Percentiles rank a stretch among this genome's conserved stretches.
Evolutionary conservation across 345 rosid species (phyloP).

Genomic region (Hibiscus syriacus): DNA sequence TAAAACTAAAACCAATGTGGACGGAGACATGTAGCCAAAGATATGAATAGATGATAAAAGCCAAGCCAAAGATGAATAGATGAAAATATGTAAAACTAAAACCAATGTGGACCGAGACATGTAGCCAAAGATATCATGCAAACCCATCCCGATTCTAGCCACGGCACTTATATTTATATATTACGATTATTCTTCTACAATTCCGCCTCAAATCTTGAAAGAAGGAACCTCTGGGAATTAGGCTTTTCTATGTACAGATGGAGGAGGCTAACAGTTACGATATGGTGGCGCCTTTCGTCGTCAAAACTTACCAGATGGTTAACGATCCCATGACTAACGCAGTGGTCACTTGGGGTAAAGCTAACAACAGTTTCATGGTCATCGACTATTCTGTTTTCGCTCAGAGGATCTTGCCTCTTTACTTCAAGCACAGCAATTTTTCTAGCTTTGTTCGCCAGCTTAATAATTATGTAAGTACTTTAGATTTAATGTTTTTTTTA

Average conservation of each 20-base stretch:
- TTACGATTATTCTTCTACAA: not conserved
- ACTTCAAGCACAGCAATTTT: slow-evolving; percentile 95
- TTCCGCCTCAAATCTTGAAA: not conserved
- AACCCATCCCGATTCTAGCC: no score
- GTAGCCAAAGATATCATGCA: no score
- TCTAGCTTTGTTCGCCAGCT: slow-evolving; percentile 96
- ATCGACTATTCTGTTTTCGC: slow-evolving; percentile 78
- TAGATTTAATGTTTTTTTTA: no score
- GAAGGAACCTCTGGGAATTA: not conserved
- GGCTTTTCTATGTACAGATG: slow-evolving; percentile 10
- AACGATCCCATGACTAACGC: slow-evolving; percentile 70
- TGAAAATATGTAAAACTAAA: no score
- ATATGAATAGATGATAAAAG: no score
- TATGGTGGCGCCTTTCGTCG: slow-evolving; percentile 64
- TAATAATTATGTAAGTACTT: slow-evolving; percentile 66
- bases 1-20: no score
- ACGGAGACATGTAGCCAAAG: no score
- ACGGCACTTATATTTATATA: no score
- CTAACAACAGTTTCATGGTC: slow-evolving; percentile 85
- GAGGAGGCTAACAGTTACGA: slow-evolving; percentile 16
- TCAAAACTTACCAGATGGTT: slow-evolving; percentile 92
- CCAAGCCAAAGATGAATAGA: no score
- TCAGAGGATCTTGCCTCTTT: slow-evolving; percentile 63
- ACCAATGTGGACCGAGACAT: no score
- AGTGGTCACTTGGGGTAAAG: slow-evolving; percentile 77